A percentile compares a stretch with the other conserved stretches of the same genome.
These are phyloP conservation scores for Trichoderma hamatum DNA, from an alignment of 2,329 filamentous ascomycete species.

Conservation along the genomic window DNA sequence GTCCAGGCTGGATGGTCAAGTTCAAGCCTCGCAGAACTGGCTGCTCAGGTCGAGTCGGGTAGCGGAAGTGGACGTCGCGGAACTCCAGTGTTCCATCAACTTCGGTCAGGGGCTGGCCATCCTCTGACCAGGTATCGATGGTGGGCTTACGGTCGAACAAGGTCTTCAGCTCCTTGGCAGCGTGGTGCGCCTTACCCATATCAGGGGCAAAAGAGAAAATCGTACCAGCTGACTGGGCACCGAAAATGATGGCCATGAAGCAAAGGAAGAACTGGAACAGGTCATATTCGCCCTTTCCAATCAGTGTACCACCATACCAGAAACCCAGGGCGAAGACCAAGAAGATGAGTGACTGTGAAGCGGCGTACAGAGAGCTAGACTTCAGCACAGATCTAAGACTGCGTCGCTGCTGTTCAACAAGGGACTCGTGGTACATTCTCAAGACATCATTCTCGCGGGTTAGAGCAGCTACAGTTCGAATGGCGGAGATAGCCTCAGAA, in stretches of 20 bases:
- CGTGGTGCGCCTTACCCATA: conserved; percentile 89
- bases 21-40: conserved; percentile 86
- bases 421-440: conserved; percentile 66
- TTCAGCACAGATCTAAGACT: conserved; percentile 75
- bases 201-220: conserved; percentile 90
- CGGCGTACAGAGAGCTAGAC: conserved; percentile 78
- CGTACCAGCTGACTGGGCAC: conserved; percentile 86
- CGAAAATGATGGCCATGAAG: conserved; percentile 86
- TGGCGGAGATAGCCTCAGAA: conserved; percentile 90
- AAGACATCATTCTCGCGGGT: conserved; percentile 85
- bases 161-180: conserved; percentile 77
- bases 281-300: conserved; percentile 70
- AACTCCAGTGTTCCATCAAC: conserved; percentile 85
- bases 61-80: conserved; percentile 89
- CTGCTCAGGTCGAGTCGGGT: conserved; percentile 87
- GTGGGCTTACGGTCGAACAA: conserved; percentile 80
- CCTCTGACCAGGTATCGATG: conserved; percentile 79
- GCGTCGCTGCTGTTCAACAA: conserved; percentile 66
- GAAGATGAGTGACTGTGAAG: conserved; percentile 82
- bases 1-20: conserved; percentile 73
- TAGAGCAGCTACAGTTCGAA: conserved; percentile 88
- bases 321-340: conserved; percentile 84
- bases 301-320: conserved; percentile 85
- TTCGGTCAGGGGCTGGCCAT: conserved; percentile 64
- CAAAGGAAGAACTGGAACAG: conserved; percentile 92